These are phyloP conservation scores for Hypoxylon lienhwacheense DNA, from an alignment of 495 filamentous ascomycete genomes.

Conservation along the genomic window DNA sequence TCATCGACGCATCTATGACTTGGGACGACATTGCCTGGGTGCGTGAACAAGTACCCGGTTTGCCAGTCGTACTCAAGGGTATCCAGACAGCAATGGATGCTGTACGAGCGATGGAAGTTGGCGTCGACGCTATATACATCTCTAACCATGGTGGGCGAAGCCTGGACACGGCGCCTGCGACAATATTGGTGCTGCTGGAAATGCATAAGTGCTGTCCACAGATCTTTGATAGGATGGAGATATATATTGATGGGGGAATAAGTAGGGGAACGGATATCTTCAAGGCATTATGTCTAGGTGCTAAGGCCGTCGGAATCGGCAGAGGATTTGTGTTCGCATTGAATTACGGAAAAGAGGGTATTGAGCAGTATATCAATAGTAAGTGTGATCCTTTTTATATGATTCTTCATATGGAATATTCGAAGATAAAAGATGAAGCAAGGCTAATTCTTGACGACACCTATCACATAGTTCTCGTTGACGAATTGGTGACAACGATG, in stretches of 20 bases:
- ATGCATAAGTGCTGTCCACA: constrained; percentile 61
- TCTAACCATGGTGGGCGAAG: constrained; percentile 73
- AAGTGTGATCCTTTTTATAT: no score
- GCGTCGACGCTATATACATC: constrained; percentile 61
- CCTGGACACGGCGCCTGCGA: constrained; percentile 64
- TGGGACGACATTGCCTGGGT: constrained; percentile 72
- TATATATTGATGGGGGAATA: constrained; percentile 70
- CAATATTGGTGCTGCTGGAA: constrained; percentile 65
- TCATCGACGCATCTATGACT: constrained; percentile 71
- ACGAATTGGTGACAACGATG: constrained; percentile 81
- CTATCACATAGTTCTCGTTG: constrained; percentile 61
- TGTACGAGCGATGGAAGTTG: constrained; percentile 54
- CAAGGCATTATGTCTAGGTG: constrained; percentile 68
- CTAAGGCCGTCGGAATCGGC: constrained; percentile 66
- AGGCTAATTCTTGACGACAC: constrained; percentile 18
- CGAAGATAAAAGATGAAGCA: neutral
- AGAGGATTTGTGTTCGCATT: constrained; percentile 62
- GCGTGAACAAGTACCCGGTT: constrained; percentile 40
- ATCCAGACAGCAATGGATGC: constrained; percentile 66
- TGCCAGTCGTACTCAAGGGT: constrained; percentile 66
- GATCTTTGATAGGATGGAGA: constrained; percentile 63
- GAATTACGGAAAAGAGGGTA: constrained; percentile 75
- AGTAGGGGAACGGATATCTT: constrained; percentile 67
- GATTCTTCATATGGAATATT: neutral
- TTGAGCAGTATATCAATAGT: constrained; percentile 65